Evolutionary conservation across 2,329 filamentous ascomycete species (phyloP).

Genomic region (Gremmenia infestans): DNA sequence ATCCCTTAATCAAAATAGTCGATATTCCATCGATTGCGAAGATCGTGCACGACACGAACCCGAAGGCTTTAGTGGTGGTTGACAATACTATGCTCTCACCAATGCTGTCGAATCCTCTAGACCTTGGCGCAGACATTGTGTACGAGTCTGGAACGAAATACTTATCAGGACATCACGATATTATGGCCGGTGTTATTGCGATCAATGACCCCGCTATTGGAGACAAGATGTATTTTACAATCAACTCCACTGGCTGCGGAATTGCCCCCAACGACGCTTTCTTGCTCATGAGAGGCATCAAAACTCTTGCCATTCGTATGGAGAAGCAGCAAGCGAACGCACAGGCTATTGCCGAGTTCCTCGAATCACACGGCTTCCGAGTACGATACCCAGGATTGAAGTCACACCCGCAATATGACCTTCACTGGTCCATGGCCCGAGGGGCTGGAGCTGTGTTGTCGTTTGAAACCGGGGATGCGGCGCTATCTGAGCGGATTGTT

Average conservation of each 20-base stretch:
- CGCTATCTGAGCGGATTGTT: constrained; percentile 84
- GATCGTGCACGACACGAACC: constrained; percentile 71
- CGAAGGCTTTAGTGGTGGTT: constrained; percentile 77
- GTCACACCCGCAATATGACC: constrained; percentile 91
- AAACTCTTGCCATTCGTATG: constrained; percentile 96
- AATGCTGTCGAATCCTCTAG: constrained; percentile 87
- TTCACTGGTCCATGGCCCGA: constrained; percentile 93
- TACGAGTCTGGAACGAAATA: constrained; percentile 99
- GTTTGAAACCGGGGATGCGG: constrained; percentile 88
- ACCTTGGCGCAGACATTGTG: constrained; percentile 90
- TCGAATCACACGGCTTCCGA: constrained; percentile 86
- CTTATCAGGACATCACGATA: constrained; percentile 93
- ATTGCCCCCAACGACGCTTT: constrained; percentile 94
- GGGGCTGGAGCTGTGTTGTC: constrained; percentile 91
- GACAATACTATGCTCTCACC: constrained; percentile 99
- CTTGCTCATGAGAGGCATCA: constrained; percentile 90
- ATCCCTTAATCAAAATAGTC: constrained; percentile 96
- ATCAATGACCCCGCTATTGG: constrained; percentile 77
- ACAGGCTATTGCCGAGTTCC: constrained; percentile 83
- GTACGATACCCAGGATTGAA: constrained; percentile 92
- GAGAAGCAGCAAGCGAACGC: constrained; percentile 96
- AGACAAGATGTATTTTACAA: constrained; percentile 91
- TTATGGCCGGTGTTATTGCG: constrained; percentile 97
- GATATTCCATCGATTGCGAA: constrained; percentile 79
- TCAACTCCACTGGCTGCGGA: constrained; percentile 93